phyloP scores from a whole-genome alignment of 73 alveolate genomes.

The Paramecium sonneborni region DNA sequence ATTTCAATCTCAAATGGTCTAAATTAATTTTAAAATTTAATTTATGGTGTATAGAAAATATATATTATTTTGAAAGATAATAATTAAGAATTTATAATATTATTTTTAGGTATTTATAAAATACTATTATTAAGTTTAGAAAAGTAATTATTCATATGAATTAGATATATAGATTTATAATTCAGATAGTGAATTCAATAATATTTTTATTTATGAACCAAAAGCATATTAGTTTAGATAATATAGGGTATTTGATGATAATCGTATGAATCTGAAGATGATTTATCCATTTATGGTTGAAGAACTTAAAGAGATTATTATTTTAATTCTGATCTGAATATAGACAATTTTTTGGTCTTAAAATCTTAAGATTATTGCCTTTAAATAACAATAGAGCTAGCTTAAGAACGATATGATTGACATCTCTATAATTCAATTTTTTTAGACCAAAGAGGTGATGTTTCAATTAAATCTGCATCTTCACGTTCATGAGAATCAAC shows the following conservation, averaged over 20 bases:
- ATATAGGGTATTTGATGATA: neutral
- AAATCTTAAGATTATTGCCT: neutral
- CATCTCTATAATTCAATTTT: neutral
- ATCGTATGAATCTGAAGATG: neutral
- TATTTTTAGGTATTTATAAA: too few species aligned
- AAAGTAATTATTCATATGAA: too few species aligned
- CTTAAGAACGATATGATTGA: neutral
- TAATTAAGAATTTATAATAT: too few species aligned
- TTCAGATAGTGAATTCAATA: too few species aligned
- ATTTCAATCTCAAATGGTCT: too few species aligned
- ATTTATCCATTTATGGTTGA: neutral
- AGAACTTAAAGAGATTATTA: neutral
- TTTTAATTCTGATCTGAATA: neutral
- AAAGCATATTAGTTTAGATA: neutral
- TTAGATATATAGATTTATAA: too few species aligned
- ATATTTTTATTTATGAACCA: neutral
- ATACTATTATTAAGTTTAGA: too few species aligned
- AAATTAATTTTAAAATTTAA: too few species aligned
- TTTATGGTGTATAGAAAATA: too few species aligned
- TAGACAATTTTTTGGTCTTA: neutral
- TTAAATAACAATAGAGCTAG: neutral
- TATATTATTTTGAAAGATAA: too few species aligned
- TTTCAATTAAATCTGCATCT: neutral
- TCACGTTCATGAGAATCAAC: neutral
- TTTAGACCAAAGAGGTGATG: constrained; percentile 12